A percentile compares a stretch with the other conserved stretches of the same genome.
These are phyloP conservation scores for Epithele typhae DNA, from an alignment of 768 basidiomycete species.

Conservation along the genomic window DNA sequence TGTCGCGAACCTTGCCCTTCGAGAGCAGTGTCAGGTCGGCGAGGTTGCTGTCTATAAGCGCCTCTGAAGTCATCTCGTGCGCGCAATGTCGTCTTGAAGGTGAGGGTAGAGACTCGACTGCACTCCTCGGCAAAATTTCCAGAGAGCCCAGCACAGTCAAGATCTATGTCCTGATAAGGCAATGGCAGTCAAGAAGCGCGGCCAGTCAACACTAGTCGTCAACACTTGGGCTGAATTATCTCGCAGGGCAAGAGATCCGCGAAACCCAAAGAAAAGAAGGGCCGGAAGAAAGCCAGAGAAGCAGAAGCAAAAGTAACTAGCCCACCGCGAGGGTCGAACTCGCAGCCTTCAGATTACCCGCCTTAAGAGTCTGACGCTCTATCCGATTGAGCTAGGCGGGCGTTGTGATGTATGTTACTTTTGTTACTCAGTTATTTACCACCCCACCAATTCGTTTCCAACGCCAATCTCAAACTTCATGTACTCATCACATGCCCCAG, in stretches of 20 bases:
- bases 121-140: too few relatives aligned
- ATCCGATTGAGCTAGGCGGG: conserved; percentile 67
- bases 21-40: conserved; percentile 68
- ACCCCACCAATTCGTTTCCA: too few relatives aligned
- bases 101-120: too few relatives aligned
- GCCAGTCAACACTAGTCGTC: too few relatives aligned
- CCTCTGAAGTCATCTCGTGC: conserved; percentile 2
- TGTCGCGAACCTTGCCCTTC: conserved; percentile 93
- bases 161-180: too few relatives aligned
- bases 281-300: not conserved
- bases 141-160: too few relatives aligned
- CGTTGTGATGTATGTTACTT: conserved; percentile 10
- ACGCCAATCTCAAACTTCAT: too few relatives aligned
- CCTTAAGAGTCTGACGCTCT: conserved; percentile 59
- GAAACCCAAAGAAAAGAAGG: not conserved
- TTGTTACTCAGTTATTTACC: not conserved
- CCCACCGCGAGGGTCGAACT: conserved; percentile 64
- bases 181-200: too few relatives aligned
- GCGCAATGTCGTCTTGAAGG: too few relatives aligned
- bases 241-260: too few relatives aligned
- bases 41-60: conserved; percentile 51
- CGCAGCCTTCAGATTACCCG: conserved; percentile 52
- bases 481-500: too few relatives aligned
- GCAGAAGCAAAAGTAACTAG: conserved; percentile 29
- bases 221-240: too few relatives aligned